These are phyloP conservation scores for Ophiocordyceps camponoti-floridani DNA, from an alignment of 2,329 filamentous ascomycete species.

Conservation along the genomic window DNA sequence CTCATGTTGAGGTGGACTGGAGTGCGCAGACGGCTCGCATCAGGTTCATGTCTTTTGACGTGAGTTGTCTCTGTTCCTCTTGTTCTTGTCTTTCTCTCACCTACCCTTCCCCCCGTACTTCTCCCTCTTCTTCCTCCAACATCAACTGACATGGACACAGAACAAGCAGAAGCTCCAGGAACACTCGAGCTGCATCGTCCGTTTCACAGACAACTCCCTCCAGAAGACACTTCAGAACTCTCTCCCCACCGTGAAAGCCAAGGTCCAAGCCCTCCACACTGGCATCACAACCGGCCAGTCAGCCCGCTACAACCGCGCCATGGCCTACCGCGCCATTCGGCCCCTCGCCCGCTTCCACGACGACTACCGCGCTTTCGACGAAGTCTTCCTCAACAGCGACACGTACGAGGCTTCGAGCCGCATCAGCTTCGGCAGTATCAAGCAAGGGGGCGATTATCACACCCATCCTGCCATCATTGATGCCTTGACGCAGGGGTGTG, in stretches of 20 bases:
- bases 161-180: constrained; percentile 1
- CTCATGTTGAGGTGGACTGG: constrained; percentile 1
- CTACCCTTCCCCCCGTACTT: too few species aligned
- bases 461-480: constrained; percentile 4
- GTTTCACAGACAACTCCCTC: constrained; percentile 1
- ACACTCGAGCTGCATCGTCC: constrained; percentile 2
- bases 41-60: constrained; percentile 4
- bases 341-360: constrained; percentile 1
- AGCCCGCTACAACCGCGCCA: constrained; percentile 2
- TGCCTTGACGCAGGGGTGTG: constrained; percentile 8
- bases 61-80: not conserved
- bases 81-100: not conserved
- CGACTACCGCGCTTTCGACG: constrained; percentile 3
- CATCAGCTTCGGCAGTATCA: constrained; percentile 1
- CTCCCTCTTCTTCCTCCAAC: too few species aligned
- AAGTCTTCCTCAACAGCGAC: constrained; percentile 3
- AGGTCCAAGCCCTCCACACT: constrained; percentile 1
- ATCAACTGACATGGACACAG: not conserved
- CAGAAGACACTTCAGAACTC: not conserved
- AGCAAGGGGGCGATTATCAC: constrained; percentile 1
- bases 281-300: not conserved
- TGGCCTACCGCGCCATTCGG: constrained; percentile 3
- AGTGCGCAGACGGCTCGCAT: not conserved
- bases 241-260: not conserved
- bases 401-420: constrained; percentile 2